Evolutionary conservation across 2,329 filamentous ascomycete genomes (phyloP).

Genomic region (Calonectria leucothoes): DNA sequence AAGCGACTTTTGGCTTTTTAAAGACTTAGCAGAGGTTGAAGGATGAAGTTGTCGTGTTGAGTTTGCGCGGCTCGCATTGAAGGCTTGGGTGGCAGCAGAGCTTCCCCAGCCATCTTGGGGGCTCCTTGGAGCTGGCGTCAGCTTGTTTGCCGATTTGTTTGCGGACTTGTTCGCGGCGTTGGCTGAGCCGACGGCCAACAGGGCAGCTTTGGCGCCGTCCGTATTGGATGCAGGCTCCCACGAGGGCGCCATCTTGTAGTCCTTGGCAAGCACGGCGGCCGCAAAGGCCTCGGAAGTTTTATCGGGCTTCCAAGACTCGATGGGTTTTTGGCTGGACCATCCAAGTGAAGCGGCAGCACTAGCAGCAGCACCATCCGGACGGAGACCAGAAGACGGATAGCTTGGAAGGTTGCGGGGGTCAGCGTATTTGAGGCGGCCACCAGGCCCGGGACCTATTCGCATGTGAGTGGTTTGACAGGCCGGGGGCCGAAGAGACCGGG

Average conservation of each 20-base stretch:
- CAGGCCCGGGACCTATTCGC: slow-evolving; percentile 46
- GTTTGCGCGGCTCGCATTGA: slow-evolving; percentile 53
- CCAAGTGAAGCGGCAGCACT: slow-evolving; percentile 80
- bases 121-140: slow-evolving; percentile 17
- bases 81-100: slow-evolving; percentile 78
- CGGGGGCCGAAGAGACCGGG: slow-evolving; percentile 11
- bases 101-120: slow-evolving; percentile 63
- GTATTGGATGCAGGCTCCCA: slow-evolving; percentile 74
- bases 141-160: slow-evolving; percentile 32
- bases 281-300: slow-evolving; percentile 63
- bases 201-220: slow-evolving; percentile 79
- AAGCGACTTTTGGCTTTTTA: slow-evolving; percentile 74
- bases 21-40: slow-evolving; percentile 47
- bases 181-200: slow-evolving; percentile 66
- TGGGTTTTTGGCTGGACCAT: slow-evolving; percentile 74
- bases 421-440: slow-evolving; percentile 73
- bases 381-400: slow-evolving; percentile 75
- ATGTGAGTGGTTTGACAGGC: slow-evolving; percentile 24
- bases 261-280: slow-evolving; percentile 55
- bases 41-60: slow-evolving; percentile 38
- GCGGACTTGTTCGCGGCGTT: slow-evolving; percentile 39
- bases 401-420: slow-evolving; percentile 79
- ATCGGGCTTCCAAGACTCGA: slow-evolving; percentile 75
- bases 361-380: slow-evolving; percentile 69
- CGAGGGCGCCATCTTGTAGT: slow-evolving; percentile 58